Conservation (phyloP, 2,329 filamentous ascomycete species). For the Cordyceps farinosa region DNA sequence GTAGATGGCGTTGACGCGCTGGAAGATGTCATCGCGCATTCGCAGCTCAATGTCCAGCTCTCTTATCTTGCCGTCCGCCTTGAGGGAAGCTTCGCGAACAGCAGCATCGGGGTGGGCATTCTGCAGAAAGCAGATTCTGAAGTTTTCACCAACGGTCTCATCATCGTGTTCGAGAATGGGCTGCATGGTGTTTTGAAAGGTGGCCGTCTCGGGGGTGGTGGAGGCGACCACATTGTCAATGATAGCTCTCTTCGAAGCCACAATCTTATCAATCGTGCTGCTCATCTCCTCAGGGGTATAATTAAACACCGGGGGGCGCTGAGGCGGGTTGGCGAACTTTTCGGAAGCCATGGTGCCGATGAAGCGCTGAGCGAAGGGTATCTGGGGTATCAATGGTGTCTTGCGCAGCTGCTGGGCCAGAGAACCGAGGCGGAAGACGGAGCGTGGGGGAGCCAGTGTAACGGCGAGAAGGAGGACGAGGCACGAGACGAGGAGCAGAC, state of each 20-base stretch:
- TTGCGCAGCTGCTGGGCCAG: slow-evolving; percentile 54
- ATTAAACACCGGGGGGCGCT: slow-evolving; percentile 73
- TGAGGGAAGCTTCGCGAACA: slow-evolving; percentile 70
- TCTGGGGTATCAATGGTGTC: slow-evolving; percentile 29
- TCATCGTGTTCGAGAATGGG: slow-evolving; percentile 76
- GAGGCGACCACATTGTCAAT: slow-evolving; percentile 65
- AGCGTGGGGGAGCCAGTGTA: slow-evolving; percentile 65
- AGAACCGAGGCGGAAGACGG: slow-evolving; percentile 54
- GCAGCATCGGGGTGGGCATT: slow-evolving; percentile 67
- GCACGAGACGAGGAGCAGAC: slow-evolving; percentile 45
- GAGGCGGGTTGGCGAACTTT: slow-evolving; percentile 70
- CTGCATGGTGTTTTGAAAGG: slow-evolving; percentile 52
- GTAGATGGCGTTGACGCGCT: slow-evolving; percentile 57
- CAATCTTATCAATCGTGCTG: slow-evolving; percentile 62
- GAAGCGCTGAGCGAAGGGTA: slow-evolving; percentile 30
- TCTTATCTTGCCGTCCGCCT: slow-evolving; percentile 71
- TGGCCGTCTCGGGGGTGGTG: slow-evolving; percentile 50
- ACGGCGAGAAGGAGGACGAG: slow-evolving; percentile 56
- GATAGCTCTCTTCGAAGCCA: slow-evolving; percentile 58
- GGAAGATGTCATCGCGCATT: slow-evolving; percentile 81
- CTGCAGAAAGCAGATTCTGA: slow-evolving; percentile 77
- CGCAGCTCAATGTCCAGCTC: slow-evolving; percentile 73
- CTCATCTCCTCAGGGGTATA: slow-evolving; percentile 68
- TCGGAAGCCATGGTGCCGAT: slow-evolving; percentile 61
- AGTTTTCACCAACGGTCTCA: slow-evolving; percentile 51